These are phyloP conservation scores for Apiotrichum gamsii DNA, from an alignment of 1,284 basidiomycete species.

Conservation along the genomic window DNA sequence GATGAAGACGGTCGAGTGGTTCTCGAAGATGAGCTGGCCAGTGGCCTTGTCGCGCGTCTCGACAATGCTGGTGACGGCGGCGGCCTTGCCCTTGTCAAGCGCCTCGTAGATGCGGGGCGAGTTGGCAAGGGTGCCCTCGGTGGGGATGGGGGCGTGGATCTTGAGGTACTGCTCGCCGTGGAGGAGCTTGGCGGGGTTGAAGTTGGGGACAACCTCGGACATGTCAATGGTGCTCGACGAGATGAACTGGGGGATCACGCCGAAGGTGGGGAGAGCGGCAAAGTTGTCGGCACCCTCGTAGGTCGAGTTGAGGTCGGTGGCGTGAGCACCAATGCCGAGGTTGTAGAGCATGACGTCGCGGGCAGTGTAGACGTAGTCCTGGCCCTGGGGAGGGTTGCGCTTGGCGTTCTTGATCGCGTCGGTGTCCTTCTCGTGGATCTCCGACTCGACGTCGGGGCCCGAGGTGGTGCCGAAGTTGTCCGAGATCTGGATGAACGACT, in stretches of 20 bases:
- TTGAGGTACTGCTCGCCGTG: slow-evolving; percentile 96
- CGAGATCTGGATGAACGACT: slow-evolving; percentile 71
- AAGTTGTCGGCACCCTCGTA: slow-evolving; percentile 89
- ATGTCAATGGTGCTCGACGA: slow-evolving; percentile 59
- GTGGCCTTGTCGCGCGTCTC: slow-evolving; percentile 72
- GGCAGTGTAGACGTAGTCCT: slow-evolving; percentile 71
- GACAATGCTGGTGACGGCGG: slow-evolving; percentile 71
- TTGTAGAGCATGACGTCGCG: slow-evolving; percentile 94
- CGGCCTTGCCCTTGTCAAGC: slow-evolving; percentile 70
- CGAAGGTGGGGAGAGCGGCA: slow-evolving; percentile 80
- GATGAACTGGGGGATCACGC: slow-evolving; percentile 88
- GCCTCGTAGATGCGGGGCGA: slow-evolving; percentile 55
- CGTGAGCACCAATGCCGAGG: slow-evolving; percentile 89
- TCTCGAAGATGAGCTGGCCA: slow-evolving; percentile 83
- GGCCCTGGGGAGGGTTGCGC: slow-evolving; percentile 54
- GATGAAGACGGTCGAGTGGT: slow-evolving; percentile 86
- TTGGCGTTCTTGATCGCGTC: slow-evolving; percentile 78
- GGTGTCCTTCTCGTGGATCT: slow-evolving; percentile 74
- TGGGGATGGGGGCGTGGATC: slow-evolving; percentile 83
- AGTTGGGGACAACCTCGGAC: slow-evolving; percentile 83
- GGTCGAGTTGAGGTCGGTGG: slow-evolving; percentile 83
- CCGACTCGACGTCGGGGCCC: slow-evolving; percentile 60
- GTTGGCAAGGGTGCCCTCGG: slow-evolving; percentile 74
- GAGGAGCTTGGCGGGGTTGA: slow-evolving; percentile 90
- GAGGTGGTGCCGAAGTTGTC: slow-evolving; percentile 68